Base-by-base conservation (phyloP, 345 rosid genomes). In the Cardamine chenopodiifolia region DNA sequence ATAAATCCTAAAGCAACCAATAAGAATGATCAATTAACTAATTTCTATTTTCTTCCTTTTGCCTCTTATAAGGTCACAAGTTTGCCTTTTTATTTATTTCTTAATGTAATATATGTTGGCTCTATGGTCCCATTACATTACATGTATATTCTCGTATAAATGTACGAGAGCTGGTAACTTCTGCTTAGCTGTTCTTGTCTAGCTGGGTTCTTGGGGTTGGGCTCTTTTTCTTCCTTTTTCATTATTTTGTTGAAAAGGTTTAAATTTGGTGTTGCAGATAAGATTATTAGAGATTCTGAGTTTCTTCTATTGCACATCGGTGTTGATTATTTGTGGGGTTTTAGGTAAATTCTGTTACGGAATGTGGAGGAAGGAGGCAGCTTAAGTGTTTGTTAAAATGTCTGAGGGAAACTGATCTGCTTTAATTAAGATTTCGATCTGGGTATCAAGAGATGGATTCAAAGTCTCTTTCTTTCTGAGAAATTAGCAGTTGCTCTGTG, bases 111-210 rank as follows among this genome's bases (percentile, higher is more conserved):
- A 74, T n/a, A 34, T 57, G 53, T 50, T 74, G 31, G 60, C 4
- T 68, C 29, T 12, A 59, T 63, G 76, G 81, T 69, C 67, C 73
- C 53, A 48, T 67, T 32, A 34, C 28, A 63, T 68, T 26, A 26
- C 28, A 26, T 35, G 70, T 68, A 66, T 57, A 65, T 74, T 69
- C 65, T 72, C 76, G 62, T 77, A 78, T 71, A 72, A 71, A 68
- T 31, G 22, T 58, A 32, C 7, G 32, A 74, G 67, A 58, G 69
- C 57, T 71, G 68, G 55, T 71, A 71, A 71, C 76, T 70, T 19
- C 68, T 72, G 77, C 77, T 65, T 77, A 72, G 79, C 50, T 67
- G 82, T 79, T 59, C 72, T 76, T 74, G 75, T 34, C 75, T 66
- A 74, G 72, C 66, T 78, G 73, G 68, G 78, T 31, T 71, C 48